Conservation (phyloP, 1,284 basidiomycete genomes). For the Porogramme epimiltina region DNA sequence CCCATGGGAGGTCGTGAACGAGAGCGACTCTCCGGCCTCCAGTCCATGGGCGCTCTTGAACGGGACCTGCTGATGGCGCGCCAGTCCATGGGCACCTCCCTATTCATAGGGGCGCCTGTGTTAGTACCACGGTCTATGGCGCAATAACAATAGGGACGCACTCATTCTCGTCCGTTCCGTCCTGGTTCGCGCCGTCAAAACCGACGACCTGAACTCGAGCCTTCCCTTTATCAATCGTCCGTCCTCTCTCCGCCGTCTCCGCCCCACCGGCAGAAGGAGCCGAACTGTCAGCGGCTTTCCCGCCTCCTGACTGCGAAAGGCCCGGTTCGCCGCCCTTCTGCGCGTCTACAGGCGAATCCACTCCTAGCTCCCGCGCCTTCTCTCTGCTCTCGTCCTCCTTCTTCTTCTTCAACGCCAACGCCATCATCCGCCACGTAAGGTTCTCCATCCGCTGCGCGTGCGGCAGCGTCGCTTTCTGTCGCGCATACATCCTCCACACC, state of each 20-base stretch:
- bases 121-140: constrained; percentile 29
- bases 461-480: constrained; percentile 84
- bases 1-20: constrained; percentile 66
- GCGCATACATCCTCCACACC: constrained; percentile 96
- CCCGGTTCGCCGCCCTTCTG: constrained; percentile 22
- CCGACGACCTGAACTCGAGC: constrained; percentile 73
- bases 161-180: constrained; percentile 70
- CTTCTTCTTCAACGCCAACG: constrained; percentile 87
- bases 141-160: constrained; percentile 47
- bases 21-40: constrained; percentile 74
- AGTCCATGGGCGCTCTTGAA: constrained; percentile 89
- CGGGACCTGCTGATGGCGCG: constrained; percentile 89
- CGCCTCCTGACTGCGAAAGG: constrained; percentile 19
- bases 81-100: constrained; percentile 83
- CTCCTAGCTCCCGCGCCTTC: constrained; percentile 57
- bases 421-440: constrained; percentile 98
- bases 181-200: constrained; percentile 76
- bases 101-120: constrained; percentile 29
- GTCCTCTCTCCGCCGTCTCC: constrained; percentile 54
- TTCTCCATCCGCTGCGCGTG: constrained; percentile 98
- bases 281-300: constrained; percentile 26
- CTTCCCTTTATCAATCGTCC: constrained; percentile 77
- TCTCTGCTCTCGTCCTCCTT: constrained; percentile 63
- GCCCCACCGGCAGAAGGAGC: constrained; percentile 21
- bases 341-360: constrained; percentile 40